Base-by-base conservation (phyloP, 805 yeast genomes). In the Lipomyces starkeyi region DNA sequence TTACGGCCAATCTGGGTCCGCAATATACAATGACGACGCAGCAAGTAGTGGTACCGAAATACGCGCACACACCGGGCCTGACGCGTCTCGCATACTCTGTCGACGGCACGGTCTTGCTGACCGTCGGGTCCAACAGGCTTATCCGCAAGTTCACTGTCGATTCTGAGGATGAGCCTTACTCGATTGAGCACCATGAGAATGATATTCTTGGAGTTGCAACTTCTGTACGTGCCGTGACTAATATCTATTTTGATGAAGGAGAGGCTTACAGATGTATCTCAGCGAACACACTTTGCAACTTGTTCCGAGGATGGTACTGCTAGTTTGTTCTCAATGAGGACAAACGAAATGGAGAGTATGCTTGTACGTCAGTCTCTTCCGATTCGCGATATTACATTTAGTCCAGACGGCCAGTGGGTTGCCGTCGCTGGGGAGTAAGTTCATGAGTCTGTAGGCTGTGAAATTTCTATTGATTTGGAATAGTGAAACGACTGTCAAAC, bases 281-380 rank as follows among this genome's bases (percentile, higher is more conserved):
- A 67, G 68, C 61, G 40, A 8, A 43, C 62, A 7, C 70, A 72
- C n/a, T 74, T 84, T 63, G 84, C 79, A 6, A 78, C 83, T 62
- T 80, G 83, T 68, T 79, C 83, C 17, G 82, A 81, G 47, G 83
- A 82, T 73, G 86, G 86, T 3, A 65, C 74, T 3, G 79, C 76
- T 4, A 71, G 67, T 27, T 59, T 79, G 59, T 79, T 71, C 66
- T 73, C 76, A 29, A 54, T 76, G n/a, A 64, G 55, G 6, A 62
- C 74, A 14, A 68, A 72, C 29, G 80, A 25, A 34, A 62, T 59
- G n/a, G 64, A 56, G 20, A 71, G 73, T 14, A 56, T 74, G 22
- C 57, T 79, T 25, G 61, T 71, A 25, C 73, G 81, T 14, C 68
- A 75, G 14, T 60, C 78, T 1, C 65, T 80, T 64, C 79, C 82